Evolutionary conservation across 192 early-diverging fungal species (phyloP).

Genomic region (Allomyces macrogynus): DNA sequence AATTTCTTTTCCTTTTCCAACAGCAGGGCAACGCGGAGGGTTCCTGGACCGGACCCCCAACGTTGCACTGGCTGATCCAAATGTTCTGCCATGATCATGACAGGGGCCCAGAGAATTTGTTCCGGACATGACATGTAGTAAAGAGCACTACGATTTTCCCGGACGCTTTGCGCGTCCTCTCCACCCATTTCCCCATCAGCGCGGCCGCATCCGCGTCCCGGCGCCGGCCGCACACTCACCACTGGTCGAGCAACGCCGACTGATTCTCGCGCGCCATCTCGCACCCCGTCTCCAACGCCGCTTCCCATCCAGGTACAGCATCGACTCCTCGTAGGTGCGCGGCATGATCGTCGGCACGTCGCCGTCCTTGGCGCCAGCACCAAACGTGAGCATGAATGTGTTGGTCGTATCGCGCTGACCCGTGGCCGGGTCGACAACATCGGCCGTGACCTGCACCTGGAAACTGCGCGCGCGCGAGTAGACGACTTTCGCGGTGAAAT

Average conservation of each 20-base stretch:
- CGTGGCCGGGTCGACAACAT: slow-evolving; percentile 49
- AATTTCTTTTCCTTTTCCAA: too few species aligned
- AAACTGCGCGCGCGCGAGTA: slow-evolving; percentile 31
- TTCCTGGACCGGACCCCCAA: too few species aligned
- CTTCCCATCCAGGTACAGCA: slow-evolving; percentile 58
- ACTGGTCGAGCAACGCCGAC: neutral
- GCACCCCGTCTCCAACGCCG: slow-evolving; percentile 21
- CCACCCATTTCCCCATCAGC: too few species aligned
- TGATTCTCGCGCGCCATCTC: slow-evolving; percentile 2
- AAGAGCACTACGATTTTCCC: too few species aligned
- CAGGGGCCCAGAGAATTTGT: too few species aligned
- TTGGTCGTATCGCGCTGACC: slow-evolving; percentile 52
- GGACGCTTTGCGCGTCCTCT: too few species aligned
- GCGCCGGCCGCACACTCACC: neutral
- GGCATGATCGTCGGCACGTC: slow-evolving; percentile 47
- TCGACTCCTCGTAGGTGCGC: slow-evolving; percentile 58
- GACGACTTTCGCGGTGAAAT: slow-evolving; percentile 51
- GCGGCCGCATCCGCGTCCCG: too few species aligned
- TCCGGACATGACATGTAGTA: too few species aligned
- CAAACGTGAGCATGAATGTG: slow-evolving; percentile 72
- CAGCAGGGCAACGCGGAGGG: too few species aligned
- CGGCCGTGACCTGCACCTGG: slow-evolving; percentile 48
- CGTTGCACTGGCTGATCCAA: too few species aligned
- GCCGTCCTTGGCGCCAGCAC: slow-evolving; percentile 3
- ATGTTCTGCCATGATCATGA: too few species aligned